phyloP scores from a whole-genome alignment of 225 moss, liverwort and hornwort genomes.

The Pseudoscleropodium purum region DNA sequence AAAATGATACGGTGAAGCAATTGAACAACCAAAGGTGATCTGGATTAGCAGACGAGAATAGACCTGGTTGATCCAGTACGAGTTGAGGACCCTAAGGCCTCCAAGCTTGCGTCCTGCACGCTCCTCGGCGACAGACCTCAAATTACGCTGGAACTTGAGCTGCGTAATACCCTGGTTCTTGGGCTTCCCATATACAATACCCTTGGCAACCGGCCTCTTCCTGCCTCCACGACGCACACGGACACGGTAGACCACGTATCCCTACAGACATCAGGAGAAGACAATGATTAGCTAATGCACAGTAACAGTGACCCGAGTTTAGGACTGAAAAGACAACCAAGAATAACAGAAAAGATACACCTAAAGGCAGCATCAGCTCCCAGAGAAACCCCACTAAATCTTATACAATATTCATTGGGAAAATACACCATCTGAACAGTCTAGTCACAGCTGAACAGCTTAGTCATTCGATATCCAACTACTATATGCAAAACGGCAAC shows the following conservation, averaged over 20 bases:
- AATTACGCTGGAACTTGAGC: slow-evolving; percentile 76
- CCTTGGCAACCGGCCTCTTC: slow-evolving; percentile 89
- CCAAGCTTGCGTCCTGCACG: slow-evolving; percentile 86
- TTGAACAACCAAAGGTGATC: neutral
- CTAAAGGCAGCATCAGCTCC: neutral
- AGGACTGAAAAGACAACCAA: neutral
- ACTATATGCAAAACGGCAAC: neutral
- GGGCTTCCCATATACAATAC: slow-evolving; percentile 88
- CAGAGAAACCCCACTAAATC: neutral
- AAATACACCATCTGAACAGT: neutral
- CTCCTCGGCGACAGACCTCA: slow-evolving; percentile 89
- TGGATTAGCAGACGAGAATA: neutral
- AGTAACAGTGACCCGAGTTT: neutral
- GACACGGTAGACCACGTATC: slow-evolving; percentile 79
- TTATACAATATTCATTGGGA: neutral
- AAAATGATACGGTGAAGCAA: too few species aligned
- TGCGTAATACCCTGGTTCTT: slow-evolving; percentile 97
- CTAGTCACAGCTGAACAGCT: neutral
- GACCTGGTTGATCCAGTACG: slow-evolving; percentile 90
- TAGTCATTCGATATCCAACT: neutral
- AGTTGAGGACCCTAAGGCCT: slow-evolving; percentile 75
- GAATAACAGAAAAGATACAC: neutral
- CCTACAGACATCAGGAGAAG: slow-evolving; percentile 8
- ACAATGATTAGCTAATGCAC: neutral
- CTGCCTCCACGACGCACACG: slow-evolving; percentile 86